Evolutionary conservation across 78 protist species (phyloP).

Genomic region (Dictyostelium intermedium): DNA sequence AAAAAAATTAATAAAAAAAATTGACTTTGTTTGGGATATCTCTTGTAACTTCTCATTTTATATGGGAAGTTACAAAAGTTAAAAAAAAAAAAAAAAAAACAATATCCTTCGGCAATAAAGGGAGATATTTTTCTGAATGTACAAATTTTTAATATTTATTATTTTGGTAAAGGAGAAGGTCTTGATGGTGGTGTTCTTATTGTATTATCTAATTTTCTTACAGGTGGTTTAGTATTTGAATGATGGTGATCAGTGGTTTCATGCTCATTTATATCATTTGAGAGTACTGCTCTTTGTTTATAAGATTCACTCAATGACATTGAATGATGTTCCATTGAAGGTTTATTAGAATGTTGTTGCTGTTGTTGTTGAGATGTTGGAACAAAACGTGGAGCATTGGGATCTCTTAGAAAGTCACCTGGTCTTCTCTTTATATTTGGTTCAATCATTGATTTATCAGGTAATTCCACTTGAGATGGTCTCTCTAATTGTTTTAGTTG

Average conservation of each 20-base stretch:
- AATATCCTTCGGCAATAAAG: no score
- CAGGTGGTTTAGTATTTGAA: not conserved
- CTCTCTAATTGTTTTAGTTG: not conserved
- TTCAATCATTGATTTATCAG: not conserved
- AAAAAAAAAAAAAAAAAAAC: no score
- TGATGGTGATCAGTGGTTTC: not conserved
- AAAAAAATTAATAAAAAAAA: no score
- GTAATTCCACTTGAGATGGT: not conserved
- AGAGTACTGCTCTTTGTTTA: not conserved
- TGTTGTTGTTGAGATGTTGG: not conserved
- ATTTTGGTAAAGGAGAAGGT: not conserved
- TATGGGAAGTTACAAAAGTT: no score
- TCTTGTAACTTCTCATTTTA: no score
- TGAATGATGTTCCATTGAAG: not conserved
- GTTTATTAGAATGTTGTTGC: not conserved
- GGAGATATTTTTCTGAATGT: no score
- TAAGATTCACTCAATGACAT: not conserved
- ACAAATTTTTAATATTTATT: not conserved
- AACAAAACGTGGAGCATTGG: not conserved
- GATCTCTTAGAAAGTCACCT: not conserved
- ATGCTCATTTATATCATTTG: not conserved
- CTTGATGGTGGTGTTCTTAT: not conserved
- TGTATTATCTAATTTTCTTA: not conserved
- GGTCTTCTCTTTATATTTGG: not conserved
- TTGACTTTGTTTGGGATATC: no score